phyloP scores from a whole-genome alignment of 2,329 filamentous ascomycete genomes.

The Colletotrichum sp. region DNA sequence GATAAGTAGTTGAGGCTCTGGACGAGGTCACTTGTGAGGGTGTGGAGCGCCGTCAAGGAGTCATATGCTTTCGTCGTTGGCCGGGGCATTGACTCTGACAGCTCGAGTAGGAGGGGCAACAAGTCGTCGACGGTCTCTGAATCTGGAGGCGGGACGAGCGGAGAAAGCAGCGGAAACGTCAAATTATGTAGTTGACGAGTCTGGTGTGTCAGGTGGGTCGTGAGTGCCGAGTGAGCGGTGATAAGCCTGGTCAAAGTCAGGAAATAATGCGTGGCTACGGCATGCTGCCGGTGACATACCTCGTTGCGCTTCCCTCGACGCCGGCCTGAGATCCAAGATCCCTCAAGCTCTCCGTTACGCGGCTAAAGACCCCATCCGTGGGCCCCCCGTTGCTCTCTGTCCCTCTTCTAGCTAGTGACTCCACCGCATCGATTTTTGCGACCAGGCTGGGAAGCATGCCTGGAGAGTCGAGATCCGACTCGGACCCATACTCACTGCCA shows the following conservation, averaged over 20 bases:
- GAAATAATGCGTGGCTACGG: neutral
- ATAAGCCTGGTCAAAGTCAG: conserved; percentile 60
- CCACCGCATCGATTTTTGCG: conserved; percentile 74
- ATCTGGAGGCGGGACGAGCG: conserved; percentile 67
- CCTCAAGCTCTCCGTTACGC: conserved; percentile 72
- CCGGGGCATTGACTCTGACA: conserved; percentile 71
- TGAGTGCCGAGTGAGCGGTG: conserved; percentile 76
- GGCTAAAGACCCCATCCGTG: conserved; percentile 69
- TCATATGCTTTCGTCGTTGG: conserved; percentile 66
- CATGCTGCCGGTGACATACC: conserved; percentile 50
- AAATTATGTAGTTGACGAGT: conserved; percentile 77
- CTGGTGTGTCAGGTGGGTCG: conserved; percentile 77
- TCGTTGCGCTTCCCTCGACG: conserved; percentile 74
- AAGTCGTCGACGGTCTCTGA: conserved; percentile 71
- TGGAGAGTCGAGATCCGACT: conserved; percentile 72
- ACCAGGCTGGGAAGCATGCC: conserved; percentile 72
- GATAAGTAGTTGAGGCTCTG: conserved; percentile 85
- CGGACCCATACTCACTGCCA: conserved; percentile 76
- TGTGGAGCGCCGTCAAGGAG: conserved; percentile 72
- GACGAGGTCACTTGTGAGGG: conserved; percentile 74
- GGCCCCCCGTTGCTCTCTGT: conserved; percentile 70
- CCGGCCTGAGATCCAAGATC: conserved; percentile 76
- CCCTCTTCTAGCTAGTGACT: conserved; percentile 70
- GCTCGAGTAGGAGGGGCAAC: conserved; percentile 69
- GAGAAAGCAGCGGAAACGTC: conserved; percentile 73